A percentile compares a stretch with the other conserved stretches of the same genome.
phyloP scores from a whole-genome alignment of 768 basidiomycete species.

The Pleurotus citrinopileatus region DNA sequence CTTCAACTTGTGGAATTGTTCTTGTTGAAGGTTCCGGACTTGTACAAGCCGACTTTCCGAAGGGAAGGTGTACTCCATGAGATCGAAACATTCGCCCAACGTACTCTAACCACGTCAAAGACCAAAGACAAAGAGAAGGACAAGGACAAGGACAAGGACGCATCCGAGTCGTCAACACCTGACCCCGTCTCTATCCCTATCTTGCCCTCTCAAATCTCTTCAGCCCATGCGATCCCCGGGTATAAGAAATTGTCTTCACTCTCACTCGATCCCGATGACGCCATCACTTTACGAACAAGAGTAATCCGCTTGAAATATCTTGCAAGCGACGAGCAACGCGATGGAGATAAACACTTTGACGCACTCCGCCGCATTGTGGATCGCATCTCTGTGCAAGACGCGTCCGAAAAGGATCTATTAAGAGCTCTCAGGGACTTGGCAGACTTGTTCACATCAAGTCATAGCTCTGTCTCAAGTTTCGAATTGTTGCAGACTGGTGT shows the following conservation, averaged over 20 bases:
- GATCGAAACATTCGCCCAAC: constrained; percentile 72
- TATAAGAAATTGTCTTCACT: constrained; percentile 70
- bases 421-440: constrained; percentile 74
- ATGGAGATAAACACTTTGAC: constrained; percentile 61
- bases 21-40: constrained; percentile 74
- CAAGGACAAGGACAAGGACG: constrained; percentile 44
- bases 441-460: constrained; percentile 70
- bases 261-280: constrained; percentile 82
- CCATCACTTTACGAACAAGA: constrained; percentile 87
- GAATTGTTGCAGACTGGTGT: constrained; percentile 93
- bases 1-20: constrained; percentile 93
- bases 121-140: constrained; percentile 32
- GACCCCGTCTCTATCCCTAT: constrained; percentile 31
- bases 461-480: constrained; percentile 88
- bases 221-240: constrained; percentile 51
- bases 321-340: constrained; percentile 49
- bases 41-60: constrained; percentile 87
- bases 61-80: constrained; percentile 97
- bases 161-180: constrained; percentile 33
- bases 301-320: constrained; percentile 85
- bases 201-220: constrained; percentile 13
- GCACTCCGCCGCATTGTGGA: constrained; percentile 64
- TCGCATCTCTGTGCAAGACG: constrained; percentile 50
- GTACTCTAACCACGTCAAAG: constrained; percentile 53
- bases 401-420: constrained; percentile 60